phyloP scores from a whole-genome alignment of 2,329 filamentous ascomycete genomes.

The Endoconidiophora polonica region DNA sequence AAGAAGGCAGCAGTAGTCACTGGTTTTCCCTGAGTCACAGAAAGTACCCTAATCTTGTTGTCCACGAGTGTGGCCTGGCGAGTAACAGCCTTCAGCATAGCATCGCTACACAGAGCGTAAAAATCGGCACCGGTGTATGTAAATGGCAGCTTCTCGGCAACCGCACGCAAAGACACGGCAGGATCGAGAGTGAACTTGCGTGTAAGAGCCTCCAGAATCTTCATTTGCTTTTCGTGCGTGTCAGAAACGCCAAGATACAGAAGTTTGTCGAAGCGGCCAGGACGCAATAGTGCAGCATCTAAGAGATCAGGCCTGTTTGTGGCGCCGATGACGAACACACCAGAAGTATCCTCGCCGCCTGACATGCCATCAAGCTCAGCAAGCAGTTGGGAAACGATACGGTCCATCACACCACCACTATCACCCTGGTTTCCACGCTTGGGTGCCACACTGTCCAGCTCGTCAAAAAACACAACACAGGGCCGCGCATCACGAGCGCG shows the following conservation, averaged over 20 bases:
- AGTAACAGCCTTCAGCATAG: slow-evolving; percentile 97
- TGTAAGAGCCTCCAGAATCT: slow-evolving; percentile 83
- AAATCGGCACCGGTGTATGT: slow-evolving; percentile 97
- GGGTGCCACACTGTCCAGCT: slow-evolving; percentile 82
- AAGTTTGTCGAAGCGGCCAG: slow-evolving; percentile 96
- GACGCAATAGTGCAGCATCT: slow-evolving; percentile 74
- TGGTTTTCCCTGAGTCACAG: slow-evolving; percentile 30
- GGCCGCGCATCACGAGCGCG: slow-evolving; percentile 70
- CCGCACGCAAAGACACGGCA: slow-evolving; percentile 53
- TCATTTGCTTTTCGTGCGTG: slow-evolving; percentile 90
- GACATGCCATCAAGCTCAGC: slow-evolving; percentile 98
- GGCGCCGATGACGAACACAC: slow-evolving; percentile 91
- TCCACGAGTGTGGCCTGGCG: slow-evolving; percentile 74
- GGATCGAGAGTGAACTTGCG: slow-evolving; percentile 87
- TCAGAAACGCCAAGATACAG: slow-evolving; percentile 91
- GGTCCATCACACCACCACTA: slow-evolving; percentile 94
- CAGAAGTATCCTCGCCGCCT: slow-evolving; percentile 39
- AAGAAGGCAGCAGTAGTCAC: slow-evolving; percentile 90
- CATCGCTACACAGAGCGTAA: slow-evolving; percentile 91
- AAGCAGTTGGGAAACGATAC: slow-evolving; percentile 86
- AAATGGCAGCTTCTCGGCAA: slow-evolving; percentile 69
- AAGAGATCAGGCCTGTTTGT: slow-evolving; percentile 89
- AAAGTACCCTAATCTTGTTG: slow-evolving; percentile 58
- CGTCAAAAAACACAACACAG: slow-evolving; percentile 87
- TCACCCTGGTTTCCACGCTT: slow-evolving; percentile 96